Evolutionary conservation across 352 stramenopile genomes (phyloP).

Genomic region (Phytophthora citricola): DNA sequence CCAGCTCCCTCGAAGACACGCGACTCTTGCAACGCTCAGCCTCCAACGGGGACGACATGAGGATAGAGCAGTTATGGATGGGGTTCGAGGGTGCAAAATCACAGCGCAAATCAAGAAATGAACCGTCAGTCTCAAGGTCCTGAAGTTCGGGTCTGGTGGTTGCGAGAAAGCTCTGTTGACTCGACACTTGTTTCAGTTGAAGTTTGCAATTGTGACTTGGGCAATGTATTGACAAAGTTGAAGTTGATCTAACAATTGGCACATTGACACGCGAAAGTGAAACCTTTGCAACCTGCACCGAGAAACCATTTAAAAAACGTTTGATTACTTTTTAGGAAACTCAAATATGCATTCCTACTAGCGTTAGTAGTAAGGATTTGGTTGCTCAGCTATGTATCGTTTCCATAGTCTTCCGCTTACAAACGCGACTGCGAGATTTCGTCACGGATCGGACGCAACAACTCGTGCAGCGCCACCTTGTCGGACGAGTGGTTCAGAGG

Average conservation of each 20-base stretch:
- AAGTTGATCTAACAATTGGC: conserved; percentile 5
- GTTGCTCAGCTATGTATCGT: no score
- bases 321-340: no score
- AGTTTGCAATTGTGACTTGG: conserved; percentile 21
- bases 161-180: conserved; percentile 15
- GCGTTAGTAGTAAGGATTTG: no score
- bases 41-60: conserved; percentile 32
- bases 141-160: background rate
- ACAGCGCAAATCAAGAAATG: conserved; percentile 29
- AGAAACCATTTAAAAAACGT: no score
- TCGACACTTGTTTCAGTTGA: conserved; percentile 28
- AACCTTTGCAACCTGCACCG: no score
- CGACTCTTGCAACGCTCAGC: conserved; percentile 53
- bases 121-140: background rate
- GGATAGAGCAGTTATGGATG: no score
- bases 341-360: no score
- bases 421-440: conserved; percentile 51
- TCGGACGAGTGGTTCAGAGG: conserved; percentile 67
- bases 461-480: conserved; percentile 68
- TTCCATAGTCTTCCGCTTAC: no score
- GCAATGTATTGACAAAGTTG: conserved; percentile 18
- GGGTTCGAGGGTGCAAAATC: conserved; percentile 1
- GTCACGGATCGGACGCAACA: conserved; percentile 67
- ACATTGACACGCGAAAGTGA: no score
- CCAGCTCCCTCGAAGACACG: conserved; percentile 58